Evolutionary conservation across 129 eudicot genomes (phyloP).

Genomic region (Ambrosia artemisiifolia): DNA sequence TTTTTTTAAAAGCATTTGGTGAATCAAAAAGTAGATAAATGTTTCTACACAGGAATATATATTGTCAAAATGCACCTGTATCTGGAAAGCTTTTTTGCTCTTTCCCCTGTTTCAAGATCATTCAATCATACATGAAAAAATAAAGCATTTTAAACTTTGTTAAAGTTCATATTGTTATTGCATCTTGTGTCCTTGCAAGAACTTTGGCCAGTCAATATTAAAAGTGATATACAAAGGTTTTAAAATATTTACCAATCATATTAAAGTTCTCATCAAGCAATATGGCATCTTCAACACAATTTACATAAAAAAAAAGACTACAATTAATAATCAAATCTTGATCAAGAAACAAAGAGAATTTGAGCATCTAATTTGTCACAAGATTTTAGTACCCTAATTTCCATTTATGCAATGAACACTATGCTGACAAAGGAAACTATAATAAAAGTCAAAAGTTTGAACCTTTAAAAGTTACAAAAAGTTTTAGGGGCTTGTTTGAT

Average conservation of each 20-base stretch:
- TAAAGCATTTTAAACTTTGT: conserved; percentile 9
- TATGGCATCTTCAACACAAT: no score
- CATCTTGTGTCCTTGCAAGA: background rate
- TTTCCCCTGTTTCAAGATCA: conserved; percentile 21
- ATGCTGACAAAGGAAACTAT: background rate
- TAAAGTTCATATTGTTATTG: background rate
- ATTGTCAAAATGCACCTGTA: conserved; percentile 29
- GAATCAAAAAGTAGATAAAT: conserved; percentile 20
- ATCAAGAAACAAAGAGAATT: no score
- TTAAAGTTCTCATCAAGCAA: no score
- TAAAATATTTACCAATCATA: no score
- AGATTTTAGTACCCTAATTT: background rate
- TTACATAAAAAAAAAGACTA: no score
- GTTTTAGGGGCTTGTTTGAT: background rate
- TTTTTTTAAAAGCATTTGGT: conserved; percentile 25
- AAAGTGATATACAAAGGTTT: no score
- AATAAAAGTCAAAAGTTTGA: background rate
- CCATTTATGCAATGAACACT: background rate
- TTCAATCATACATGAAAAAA: conserved; percentile 24
- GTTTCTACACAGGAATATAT: conserved; percentile 19
- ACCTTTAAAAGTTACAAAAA: background rate
- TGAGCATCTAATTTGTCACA: no score
- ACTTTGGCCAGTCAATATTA: background rate
- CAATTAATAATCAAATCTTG: no score
- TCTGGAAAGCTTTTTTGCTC: conserved; percentile 20